A percentile compares a stretch with the other conserved stretches of the same genome.
Conservation (phyloP, 768 basidiomycete species). For the Arthromyces matolae region DNA sequence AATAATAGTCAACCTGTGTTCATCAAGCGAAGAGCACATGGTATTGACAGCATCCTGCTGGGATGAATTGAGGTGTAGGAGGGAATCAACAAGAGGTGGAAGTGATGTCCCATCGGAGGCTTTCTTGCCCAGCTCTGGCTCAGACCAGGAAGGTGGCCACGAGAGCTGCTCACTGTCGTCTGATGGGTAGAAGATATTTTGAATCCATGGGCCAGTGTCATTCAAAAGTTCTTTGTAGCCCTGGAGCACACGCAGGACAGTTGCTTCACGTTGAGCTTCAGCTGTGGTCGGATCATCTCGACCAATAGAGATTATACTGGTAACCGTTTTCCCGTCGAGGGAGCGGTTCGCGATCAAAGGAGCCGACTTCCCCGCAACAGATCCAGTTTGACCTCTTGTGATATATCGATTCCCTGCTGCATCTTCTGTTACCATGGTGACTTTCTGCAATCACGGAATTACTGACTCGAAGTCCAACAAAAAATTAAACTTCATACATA, state of each 20-base stretch:
- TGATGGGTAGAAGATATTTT: constrained; percentile 43
- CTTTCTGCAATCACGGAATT: constrained; percentile 5
- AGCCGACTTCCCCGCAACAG: constrained; percentile 36
- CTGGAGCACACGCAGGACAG: constrained; percentile 42
- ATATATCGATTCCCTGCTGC: constrained; percentile 33
- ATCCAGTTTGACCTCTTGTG: constrained; percentile 38
- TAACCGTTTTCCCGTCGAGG: constrained; percentile 27
- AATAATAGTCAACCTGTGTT: constrained; percentile 38
- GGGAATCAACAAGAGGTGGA: not conserved
- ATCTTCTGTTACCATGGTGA: constrained; percentile 4
- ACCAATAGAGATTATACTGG: constrained; percentile 46
- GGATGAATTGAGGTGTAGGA: constrained; percentile 37
- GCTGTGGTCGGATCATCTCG: constrained; percentile 56
- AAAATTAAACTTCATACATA: constrained; percentile 18
- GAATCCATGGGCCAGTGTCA: constrained; percentile 46
- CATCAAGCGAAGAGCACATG: constrained; percentile 39
- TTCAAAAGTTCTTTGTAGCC: constrained; percentile 30
- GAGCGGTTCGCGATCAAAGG: constrained; percentile 22
- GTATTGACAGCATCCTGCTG: constrained; percentile 45
- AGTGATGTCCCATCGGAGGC: too few relatives aligned
- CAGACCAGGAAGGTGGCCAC: constrained; percentile 42
- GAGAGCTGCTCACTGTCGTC: constrained; percentile 19
- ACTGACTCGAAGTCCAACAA: too few relatives aligned
- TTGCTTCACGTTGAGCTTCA: constrained; percentile 42
- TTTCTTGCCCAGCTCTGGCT: too few relatives aligned